Percentiles rank a stretch among this genome's conserved stretches.
phyloP scores from a whole-genome alignment of 176 grass and related monocot species.

The Saccharum officinarum region DNA sequence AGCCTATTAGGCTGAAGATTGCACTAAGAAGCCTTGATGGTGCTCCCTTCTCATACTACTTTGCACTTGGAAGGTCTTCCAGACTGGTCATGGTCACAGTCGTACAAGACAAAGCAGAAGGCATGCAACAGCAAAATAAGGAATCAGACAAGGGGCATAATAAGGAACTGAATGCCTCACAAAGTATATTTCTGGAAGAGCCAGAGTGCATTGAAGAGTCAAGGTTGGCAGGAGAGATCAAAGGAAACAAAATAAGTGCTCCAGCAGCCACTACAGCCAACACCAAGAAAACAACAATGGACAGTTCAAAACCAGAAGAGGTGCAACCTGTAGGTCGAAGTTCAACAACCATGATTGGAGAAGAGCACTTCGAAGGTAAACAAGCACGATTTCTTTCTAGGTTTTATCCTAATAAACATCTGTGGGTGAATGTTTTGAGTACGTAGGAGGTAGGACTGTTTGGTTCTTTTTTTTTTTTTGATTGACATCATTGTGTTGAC shows the following conservation, averaged over 20 bases:
- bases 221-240: slow-evolving; percentile 8
- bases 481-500: slow-evolving; percentile 3
- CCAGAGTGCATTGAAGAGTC: background rate
- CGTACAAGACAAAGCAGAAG: slow-evolving; percentile 9
- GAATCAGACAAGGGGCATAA: background rate
- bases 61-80: slow-evolving; percentile 28
- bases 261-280: background rate
- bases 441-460: background rate
- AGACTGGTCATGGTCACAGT: slow-evolving; percentile 26
- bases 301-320: slow-evolving; percentile 12
- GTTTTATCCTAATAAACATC: background rate
- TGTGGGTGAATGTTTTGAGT: background rate
- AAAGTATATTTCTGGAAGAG: slow-evolving; percentile 20
- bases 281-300: background rate
- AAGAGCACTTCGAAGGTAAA: slow-evolving; percentile 1
- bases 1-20: slow-evolving; percentile 43
- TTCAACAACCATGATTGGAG: slow-evolving; percentile 7
- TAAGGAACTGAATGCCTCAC: background rate
- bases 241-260: slow-evolving; percentile 19
- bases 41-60: slow-evolving; percentile 30
- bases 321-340: background rate
- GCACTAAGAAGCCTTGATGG: slow-evolving; percentile 14
- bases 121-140: background rate
- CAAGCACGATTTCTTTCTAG: background rate
- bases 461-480: background rate